A percentile compares a stretch with the other conserved stretches of the same genome.
Conservation (phyloP, 768 basidiomycete species). For the Lactarius psammicola region DNA sequence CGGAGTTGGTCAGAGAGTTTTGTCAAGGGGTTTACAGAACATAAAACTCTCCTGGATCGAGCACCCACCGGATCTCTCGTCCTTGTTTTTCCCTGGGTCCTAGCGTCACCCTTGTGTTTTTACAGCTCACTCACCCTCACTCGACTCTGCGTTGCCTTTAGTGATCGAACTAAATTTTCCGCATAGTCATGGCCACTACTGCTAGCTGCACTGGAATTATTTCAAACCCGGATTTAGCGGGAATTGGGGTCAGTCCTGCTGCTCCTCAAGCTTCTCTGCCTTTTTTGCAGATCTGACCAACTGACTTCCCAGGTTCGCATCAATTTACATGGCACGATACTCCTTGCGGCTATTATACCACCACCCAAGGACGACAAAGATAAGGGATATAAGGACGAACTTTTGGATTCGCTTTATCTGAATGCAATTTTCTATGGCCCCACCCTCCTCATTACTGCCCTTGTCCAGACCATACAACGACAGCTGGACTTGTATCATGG, state of each 20-base stretch:
- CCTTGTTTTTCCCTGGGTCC: too few relatives aligned
- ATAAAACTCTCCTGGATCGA: too few relatives aligned
- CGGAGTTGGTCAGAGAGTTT: too few relatives aligned
- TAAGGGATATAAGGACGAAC: background rate
- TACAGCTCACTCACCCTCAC: too few relatives aligned
- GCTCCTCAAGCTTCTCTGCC: background rate
- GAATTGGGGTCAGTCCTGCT: constrained; percentile 1
- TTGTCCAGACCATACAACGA: constrained; percentile 1
- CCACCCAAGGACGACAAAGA: too few relatives aligned
- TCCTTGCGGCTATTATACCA: background rate
- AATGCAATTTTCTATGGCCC: background rate
- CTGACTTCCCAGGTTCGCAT: background rate
- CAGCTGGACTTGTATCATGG: constrained; percentile 5
- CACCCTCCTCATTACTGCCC: background rate
- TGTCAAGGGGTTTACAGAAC: too few relatives aligned
- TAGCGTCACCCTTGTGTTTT: too few relatives aligned
- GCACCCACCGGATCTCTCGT: too few relatives aligned
- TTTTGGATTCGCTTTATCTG: background rate
- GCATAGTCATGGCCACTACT: background rate
- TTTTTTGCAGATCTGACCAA: background rate
- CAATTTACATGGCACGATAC: background rate
- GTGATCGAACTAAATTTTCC: too few relatives aligned
- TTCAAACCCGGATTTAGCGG: background rate
- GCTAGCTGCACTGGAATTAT: background rate
- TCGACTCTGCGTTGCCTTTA: too few relatives aligned